These are phyloP conservation scores for Sphagnum magellanicum DNA, from an alignment of 228 moss, liverwort and hornwort genomes.

Conservation along the genomic window DNA sequence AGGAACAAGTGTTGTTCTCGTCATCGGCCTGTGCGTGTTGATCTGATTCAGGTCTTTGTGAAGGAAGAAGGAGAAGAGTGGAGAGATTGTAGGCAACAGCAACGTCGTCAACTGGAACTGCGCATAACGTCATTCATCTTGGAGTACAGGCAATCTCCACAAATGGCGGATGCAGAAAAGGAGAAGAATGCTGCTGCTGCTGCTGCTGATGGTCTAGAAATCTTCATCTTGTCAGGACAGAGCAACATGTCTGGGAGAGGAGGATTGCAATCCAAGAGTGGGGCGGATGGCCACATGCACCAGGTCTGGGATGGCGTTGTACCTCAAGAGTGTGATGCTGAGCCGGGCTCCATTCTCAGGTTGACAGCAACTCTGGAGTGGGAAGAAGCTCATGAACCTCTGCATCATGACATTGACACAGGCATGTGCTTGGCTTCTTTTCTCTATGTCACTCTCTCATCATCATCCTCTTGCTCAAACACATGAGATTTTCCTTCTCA, in stretches of 20 bases:
- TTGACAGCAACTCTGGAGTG: conserved; percentile 40
- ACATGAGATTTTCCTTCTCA: no score
- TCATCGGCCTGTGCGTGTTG: no score
- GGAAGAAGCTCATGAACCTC: conserved; percentile 71
- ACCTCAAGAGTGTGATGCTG: conserved; percentile 43
- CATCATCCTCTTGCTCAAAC: no score
- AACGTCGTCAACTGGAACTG: no score
- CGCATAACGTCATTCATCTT: no score
- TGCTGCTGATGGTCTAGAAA: conserved; percentile 21
- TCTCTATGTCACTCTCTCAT: not conserved
- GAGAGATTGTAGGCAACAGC: no score
- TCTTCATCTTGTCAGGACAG: conserved; percentile 72
- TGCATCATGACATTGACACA: conserved; percentile 55
- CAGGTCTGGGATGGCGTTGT: conserved; percentile 43
- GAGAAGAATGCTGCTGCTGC: not conserved
- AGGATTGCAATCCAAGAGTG: conserved; percentile 18
- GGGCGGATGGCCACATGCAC: conserved; percentile 16
- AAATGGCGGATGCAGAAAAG: no score
- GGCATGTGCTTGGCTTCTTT: conserved; percentile 10
- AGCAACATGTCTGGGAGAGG: conserved; percentile 87
- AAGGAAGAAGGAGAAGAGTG: no score
- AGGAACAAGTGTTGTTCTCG: no score
- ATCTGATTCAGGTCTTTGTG: no score
- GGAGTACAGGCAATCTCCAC: no score
- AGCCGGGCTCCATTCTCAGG: conserved; percentile 45